Conservation (phyloP, 805 yeast genomes). For the Alloascoidea africana region DNA sequence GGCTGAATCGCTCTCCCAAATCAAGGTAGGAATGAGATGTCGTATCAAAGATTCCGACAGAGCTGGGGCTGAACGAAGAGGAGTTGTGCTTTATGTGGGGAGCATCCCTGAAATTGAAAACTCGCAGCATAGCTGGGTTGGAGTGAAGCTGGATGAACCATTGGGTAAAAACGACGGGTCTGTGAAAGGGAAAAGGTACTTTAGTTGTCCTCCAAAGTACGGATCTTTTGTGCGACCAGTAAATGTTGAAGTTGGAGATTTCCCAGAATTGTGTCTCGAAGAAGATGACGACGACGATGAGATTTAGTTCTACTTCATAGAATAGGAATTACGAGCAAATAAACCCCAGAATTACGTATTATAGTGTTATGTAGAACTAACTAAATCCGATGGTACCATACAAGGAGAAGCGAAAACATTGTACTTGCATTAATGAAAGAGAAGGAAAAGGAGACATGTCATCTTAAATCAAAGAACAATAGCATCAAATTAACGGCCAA, state of each 20-base stretch:
- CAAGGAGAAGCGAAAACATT: no score
- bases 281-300: conserved; percentile 31
- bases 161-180: conserved; percentile 78
- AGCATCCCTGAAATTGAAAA: conserved; percentile 35
- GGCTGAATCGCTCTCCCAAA: conserved; percentile 3
- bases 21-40: conserved; percentile 36
- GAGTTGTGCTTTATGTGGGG: conserved; percentile 61
- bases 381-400: no score
- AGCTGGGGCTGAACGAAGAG: conserved; percentile 40
- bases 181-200: conserved; percentile 43
- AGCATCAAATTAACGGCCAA: no score
- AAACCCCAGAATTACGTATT: no score
- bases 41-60: conserved; percentile 17
- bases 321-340: no score
- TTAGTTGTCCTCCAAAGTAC: conserved; percentile 36
- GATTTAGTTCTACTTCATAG: no score
- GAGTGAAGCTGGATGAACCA: conserved; percentile 76
- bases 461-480: no score
- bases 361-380: no score
- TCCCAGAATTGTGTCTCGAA: conserved; percentile 33
- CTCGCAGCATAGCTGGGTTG: conserved; percentile 51
- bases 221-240: conserved; percentile 72
- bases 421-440: no score
- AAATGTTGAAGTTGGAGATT: conserved; percentile 56
- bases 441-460: no score